Evolutionary conservation across 768 basidiomycete species (phyloP).

Genomic region (Podaxis sp.): DNA sequence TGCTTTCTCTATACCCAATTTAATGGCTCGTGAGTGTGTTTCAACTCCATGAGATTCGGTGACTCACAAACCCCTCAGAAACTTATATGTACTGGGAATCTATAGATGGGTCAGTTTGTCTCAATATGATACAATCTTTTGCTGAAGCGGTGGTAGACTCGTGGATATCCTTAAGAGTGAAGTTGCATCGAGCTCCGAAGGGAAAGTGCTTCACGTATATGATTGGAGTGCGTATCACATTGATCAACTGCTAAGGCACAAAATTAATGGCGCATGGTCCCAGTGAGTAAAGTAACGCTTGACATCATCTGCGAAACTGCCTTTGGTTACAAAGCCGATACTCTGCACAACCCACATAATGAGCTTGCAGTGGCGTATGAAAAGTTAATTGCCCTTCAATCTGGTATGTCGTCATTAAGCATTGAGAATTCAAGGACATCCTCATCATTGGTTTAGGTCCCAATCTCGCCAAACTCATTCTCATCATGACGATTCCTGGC

Average conservation of each 20-base stretch:
- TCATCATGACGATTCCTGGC: slow-evolving; percentile 31
- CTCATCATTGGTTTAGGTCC: slow-evolving; percentile 16
- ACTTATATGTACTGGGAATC: slow-evolving; percentile 39
- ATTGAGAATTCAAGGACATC: not conserved
- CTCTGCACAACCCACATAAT: slow-evolving; percentile 36
- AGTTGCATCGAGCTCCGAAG: slow-evolving; percentile 13
- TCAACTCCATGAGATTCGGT: not conserved
- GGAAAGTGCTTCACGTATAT: slow-evolving; percentile 33
- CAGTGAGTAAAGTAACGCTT: slow-evolving; percentile 41
- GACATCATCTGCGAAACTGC: slow-evolving; percentile 44
- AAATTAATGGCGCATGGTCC: not conserved
- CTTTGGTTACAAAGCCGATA: slow-evolving; percentile 38
- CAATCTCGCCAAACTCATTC: slow-evolving; percentile 32
- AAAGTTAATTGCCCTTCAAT: slow-evolving; percentile 31
- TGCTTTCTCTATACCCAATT: slow-evolving; percentile 47
- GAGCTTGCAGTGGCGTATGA: slow-evolving; percentile 40
- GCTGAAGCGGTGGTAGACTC: not conserved
- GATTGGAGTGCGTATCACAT: slow-evolving; percentile 32
- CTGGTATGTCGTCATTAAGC: slow-evolving; percentile 20
- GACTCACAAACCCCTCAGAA: slow-evolving; percentile 30
- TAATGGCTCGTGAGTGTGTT: slow-evolving; percentile 34
- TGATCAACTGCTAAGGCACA: not conserved
- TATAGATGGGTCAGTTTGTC: slow-evolving; percentile 34
- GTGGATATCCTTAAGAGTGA: slow-evolving; percentile 23
- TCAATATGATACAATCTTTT: not conserved